phyloP scores from a whole-genome alignment of 2,329 filamentous ascomycete genomes.

The Trichoderma gracile region DNA sequence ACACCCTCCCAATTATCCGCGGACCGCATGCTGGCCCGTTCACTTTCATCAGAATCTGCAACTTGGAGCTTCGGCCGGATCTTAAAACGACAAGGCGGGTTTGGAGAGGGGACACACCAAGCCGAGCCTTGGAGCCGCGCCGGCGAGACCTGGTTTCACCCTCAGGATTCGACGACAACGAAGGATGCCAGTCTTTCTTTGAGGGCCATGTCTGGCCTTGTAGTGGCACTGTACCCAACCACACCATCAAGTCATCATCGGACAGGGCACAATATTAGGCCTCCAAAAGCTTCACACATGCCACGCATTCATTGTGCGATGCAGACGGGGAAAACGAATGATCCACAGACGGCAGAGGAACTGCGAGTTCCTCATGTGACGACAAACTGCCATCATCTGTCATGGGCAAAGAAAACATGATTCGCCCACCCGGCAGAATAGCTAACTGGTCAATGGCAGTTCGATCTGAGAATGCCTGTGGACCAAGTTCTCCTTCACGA shows the following conservation, averaged over 20 bases:
- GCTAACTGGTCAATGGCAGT: no score
- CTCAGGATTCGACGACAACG: not conserved
- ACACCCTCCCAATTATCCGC: constrained; percentile 17
- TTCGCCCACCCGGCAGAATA: no score
- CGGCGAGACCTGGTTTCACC: constrained; percentile 2
- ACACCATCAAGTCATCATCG: not conserved
- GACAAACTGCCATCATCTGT: constrained; percentile 6
- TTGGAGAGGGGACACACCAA: not conserved
- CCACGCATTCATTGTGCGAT: not conserved
- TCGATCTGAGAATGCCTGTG: not conserved
- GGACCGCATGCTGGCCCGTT: constrained; percentile 26
- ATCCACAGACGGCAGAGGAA: not conserved
- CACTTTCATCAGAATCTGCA: constrained; percentile 23
- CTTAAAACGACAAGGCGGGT: constrained; percentile 26
- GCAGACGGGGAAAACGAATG: not conserved
- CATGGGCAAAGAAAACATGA: not conserved
- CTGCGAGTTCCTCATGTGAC: not conserved
- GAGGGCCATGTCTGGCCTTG: not conserved
- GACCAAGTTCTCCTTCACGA: not conserved
- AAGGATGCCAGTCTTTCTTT: not conserved
- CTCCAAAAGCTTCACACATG: not conserved
- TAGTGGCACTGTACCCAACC: not conserved
- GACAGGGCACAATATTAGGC: not conserved
- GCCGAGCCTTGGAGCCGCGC: constrained; percentile 9
- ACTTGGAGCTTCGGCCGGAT: constrained; percentile 22